Evolutionary conservation across 768 basidiomycete genomes (phyloP).

Genomic region (Termitomyces sp.): DNA sequence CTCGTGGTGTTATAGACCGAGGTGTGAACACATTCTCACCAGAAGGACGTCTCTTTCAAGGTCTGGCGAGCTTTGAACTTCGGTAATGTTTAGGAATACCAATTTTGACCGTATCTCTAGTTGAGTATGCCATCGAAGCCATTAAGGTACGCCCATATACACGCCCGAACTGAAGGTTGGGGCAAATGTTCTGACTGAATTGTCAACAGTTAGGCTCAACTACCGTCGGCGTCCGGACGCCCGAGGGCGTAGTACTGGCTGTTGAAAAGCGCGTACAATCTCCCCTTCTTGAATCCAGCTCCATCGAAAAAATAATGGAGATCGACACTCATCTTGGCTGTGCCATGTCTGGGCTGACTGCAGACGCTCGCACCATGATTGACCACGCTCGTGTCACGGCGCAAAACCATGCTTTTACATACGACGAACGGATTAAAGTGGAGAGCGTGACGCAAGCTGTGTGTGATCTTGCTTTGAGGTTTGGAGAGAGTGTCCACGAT

Average conservation of each 20-base stretch:
- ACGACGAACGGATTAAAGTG: conserved; percentile 94
- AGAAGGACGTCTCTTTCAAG: conserved; percentile 97
- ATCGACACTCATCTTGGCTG: conserved; percentile 95
- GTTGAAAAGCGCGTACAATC: conserved; percentile 99
- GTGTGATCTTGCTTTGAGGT: conserved; percentile 93
- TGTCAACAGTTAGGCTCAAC: conserved; percentile 88
- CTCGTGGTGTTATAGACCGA: conserved; percentile 52
- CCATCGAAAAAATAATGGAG: conserved; percentile 99
- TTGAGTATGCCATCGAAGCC: conserved; percentile 99
- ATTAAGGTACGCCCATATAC: conserved; percentile 67
- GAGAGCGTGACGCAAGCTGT: conserved; percentile 98
- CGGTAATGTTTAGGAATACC: not conserved
- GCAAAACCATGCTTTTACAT: conserved; percentile 94
- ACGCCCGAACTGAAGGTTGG: not conserved
- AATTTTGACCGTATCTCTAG: conserved; percentile 25
- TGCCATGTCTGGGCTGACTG: conserved; percentile 96
- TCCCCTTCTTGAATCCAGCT: conserved; percentile 88
- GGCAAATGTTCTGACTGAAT: conserved; percentile 1
- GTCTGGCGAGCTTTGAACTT: conserved; percentile 31
- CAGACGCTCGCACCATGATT: conserved; percentile 98
- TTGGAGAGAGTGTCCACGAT: conserved; percentile 98
- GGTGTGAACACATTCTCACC: conserved; percentile 99
- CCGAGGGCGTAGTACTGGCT: conserved; percentile 86
- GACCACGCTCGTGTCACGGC: conserved; percentile 98
- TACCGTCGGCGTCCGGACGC: conserved; percentile 91